A percentile compares a stretch with the other conserved stretches of the same genome.
These are phyloP conservation scores for Diaporthe nobilis DNA, from an alignment of 2,329 filamentous ascomycete genomes.

Conservation along the genomic window DNA sequence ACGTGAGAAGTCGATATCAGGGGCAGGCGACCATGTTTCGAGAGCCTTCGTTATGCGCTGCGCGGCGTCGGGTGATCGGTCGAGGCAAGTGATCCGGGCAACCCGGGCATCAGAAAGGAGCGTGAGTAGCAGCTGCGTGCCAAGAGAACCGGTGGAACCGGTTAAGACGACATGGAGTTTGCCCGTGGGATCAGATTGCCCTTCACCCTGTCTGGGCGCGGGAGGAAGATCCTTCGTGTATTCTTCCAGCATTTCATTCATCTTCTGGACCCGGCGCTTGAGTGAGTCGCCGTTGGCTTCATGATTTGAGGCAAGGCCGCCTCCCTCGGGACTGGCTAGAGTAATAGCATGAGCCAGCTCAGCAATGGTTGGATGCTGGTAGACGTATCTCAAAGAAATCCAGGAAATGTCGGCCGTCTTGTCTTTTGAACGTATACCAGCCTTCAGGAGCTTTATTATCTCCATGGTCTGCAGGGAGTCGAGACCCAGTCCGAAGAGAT, in stretches of 20 bases:
- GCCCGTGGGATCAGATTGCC: slow-evolving; percentile 37
- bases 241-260: background rate
- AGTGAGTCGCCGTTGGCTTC: background rate
- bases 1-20: background rate
- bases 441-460: slow-evolving; percentile 40
- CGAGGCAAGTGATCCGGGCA: slow-evolving; percentile 47
- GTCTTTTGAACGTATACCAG: slow-evolving; percentile 29
- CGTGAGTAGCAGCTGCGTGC: slow-evolving; percentile 50
- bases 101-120: slow-evolving; percentile 47
- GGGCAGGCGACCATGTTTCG: slow-evolving; percentile 23
- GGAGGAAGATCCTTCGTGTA: slow-evolving; percentile 17
- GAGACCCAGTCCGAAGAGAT: slow-evolving; percentile 42
- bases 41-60: slow-evolving; percentile 33
- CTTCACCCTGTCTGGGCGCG: background rate
- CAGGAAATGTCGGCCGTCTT: slow-evolving; percentile 2
- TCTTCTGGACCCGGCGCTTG: background rate
- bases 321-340: no score
- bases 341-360: slow-evolving; percentile 31
- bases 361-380: slow-evolving; percentile 42
- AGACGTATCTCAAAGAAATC: slow-evolving; percentile 39
- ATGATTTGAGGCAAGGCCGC: background rate
- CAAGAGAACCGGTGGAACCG: slow-evolving; percentile 53
- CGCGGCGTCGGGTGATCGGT: slow-evolving; percentile 41
- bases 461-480: slow-evolving; percentile 43
- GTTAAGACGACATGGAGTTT: slow-evolving; percentile 49